Conservation (phyloP, 1,284 basidiomycete genomes). For the Phellopilus nigrolimitatus region DNA sequence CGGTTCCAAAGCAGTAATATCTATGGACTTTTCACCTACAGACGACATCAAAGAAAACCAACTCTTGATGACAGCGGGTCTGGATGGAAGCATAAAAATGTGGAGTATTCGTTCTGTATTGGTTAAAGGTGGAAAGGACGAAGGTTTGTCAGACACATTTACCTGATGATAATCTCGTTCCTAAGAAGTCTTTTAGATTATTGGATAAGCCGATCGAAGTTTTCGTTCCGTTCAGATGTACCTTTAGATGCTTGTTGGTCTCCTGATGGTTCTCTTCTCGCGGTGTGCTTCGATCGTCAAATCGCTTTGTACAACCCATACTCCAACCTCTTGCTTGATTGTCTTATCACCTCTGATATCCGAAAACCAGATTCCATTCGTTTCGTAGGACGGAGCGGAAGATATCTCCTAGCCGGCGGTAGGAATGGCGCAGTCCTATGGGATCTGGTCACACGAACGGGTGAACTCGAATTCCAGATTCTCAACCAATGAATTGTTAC, state of each 20-base stretch:
- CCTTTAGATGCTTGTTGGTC: constrained; percentile 76
- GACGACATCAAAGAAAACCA: constrained; percentile 29
- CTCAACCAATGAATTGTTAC: constrained; percentile 15
- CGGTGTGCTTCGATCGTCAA: constrained; percentile 64
- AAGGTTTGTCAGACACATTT: constrained; percentile 39
- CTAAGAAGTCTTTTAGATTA: constrained; percentile 45
- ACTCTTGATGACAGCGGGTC: constrained; percentile 64
- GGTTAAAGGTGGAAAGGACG: constrained; percentile 39
- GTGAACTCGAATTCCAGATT: constrained; percentile 36
- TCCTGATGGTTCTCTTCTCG: constrained; percentile 82
- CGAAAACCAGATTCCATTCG: constrained; percentile 40
- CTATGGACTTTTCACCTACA: constrained; percentile 63
- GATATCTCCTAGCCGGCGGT: constrained; percentile 56
- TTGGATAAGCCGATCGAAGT: constrained; percentile 73
- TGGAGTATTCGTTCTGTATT: constrained; percentile 56
- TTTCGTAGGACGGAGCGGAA: constrained; percentile 64
- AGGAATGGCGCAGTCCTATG: constrained; percentile 62
- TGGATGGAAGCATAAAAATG: constrained; percentile 65
- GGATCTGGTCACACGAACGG: constrained; percentile 72
- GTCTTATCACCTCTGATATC: constrained; percentile 57
- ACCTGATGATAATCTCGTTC: background rate
- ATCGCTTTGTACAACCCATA: constrained; percentile 77
- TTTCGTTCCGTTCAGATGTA: constrained; percentile 62
- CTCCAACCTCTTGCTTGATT: constrained; percentile 61
- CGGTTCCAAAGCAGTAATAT: constrained; percentile 58